Base-by-base conservation (phyloP, 441 rosid species). In the Eugenia klotzschiana region DNA sequence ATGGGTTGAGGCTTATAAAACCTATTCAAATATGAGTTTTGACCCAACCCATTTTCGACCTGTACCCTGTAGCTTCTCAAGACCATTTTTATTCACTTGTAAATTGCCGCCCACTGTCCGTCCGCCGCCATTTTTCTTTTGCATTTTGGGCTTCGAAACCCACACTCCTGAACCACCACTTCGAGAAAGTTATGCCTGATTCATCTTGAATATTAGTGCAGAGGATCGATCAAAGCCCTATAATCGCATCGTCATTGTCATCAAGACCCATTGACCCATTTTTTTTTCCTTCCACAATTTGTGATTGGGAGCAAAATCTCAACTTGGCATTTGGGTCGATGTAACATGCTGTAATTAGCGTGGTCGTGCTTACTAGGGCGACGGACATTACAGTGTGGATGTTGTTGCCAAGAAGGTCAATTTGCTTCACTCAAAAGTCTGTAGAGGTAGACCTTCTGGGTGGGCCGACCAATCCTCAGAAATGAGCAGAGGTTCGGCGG, bases 321-420 rank as follows among this genome's bases (percentile, higher is more conserved):
- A 18, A 16, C 73, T 29, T 60, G 73, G 23, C 43, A 9, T 60
- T 20, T 37, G 73, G 73, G 16, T 16, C 41, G 23, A 18, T 60
- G 73, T 18, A 41, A 16, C n/a, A 4, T 29, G 41, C 23, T 12
- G 73, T 16, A 22, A 8, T 60, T 4, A 8, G 43, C 73, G 41
- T 9, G 41, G 41, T 60, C 41, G 4, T 20, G 41, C 23, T 60
- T 16, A 8, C 73, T n/a, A n/a, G n/a, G n/a, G n/a, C n/a, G n/a
- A n/a, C n/a, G n/a, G n/a, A n/a, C n/a, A n/a, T n/a, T n/a, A 97
- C 87, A 91, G 98, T 84, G 89, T 97, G 85, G 99, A 97, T 92
- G 95, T 98, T 89, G 91, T 90, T 54, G 96, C 98, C 33, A 90
- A 92, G 25, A 94, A 94, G 98, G 98, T 95, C 51, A 46, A 82